Evolutionary conservation across 176 grass and related monocot species (phyloP).

Genomic region (Cymbopogon citratus): DNA sequence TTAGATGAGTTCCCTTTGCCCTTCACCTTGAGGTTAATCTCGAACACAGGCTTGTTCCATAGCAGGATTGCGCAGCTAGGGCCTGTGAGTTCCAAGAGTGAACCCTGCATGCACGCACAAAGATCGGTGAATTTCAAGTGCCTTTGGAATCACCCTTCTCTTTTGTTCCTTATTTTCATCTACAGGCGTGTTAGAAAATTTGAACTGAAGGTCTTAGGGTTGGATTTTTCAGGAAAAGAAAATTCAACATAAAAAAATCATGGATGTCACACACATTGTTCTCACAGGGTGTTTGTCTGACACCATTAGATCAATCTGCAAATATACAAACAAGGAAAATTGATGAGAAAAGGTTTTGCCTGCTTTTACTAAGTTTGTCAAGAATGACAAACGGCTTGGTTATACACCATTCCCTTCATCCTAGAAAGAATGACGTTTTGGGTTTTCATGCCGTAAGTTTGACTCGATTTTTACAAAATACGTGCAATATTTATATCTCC

Average conservation of each 20-base stretch:
- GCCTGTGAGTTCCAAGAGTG: conserved; percentile 13
- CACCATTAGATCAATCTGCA: conserved; percentile 96
- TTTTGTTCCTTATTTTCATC: background rate
- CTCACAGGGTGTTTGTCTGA: conserved; percentile 68
- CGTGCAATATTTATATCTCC: too few species aligned
- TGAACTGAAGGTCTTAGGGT: background rate
- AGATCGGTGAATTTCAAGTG: background rate
- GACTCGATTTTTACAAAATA: too few species aligned
- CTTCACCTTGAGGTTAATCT: conserved; percentile 14
- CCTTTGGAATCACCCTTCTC: background rate
- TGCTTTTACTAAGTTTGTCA: background rate
- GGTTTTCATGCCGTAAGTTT: too few species aligned
- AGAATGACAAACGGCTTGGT: background rate
- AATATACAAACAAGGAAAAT: conserved; percentile 30
- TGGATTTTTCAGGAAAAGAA: too few species aligned
- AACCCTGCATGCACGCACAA: background rate
- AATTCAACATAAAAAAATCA: too few species aligned
- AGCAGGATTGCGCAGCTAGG: background rate
- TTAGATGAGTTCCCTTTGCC: background rate
- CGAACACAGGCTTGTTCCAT: background rate
- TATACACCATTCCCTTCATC: too few species aligned
- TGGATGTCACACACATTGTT: too few species aligned
- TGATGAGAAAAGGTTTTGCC: conserved; percentile 4
- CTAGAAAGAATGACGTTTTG: too few species aligned
- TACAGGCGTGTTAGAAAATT: background rate